phyloP scores from a whole-genome alignment of 805 yeast species.

The Metschnikowia anglica region DNA sequence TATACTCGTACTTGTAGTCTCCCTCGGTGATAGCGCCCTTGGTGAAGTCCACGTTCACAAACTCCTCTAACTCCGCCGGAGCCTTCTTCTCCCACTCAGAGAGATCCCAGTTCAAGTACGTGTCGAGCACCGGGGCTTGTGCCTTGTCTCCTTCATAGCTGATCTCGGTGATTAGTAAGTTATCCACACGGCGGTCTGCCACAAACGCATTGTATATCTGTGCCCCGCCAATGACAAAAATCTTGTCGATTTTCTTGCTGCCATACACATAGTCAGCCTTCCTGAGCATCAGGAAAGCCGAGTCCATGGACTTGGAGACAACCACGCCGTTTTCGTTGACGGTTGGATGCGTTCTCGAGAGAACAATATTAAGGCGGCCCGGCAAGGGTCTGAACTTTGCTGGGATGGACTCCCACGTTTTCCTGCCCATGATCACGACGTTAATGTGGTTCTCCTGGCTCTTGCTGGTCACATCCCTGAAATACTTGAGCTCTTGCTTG shows the following conservation, averaged over 20 bases:
- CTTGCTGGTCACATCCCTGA: conserved; percentile 66
- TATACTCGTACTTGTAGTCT: conserved; percentile 53
- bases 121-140: conserved; percentile 58
- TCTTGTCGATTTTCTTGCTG: conserved; percentile 43
- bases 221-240: conserved; percentile 92
- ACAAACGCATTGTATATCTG: conserved; percentile 69
- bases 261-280: conserved; percentile 11
- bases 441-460: conserved; percentile 44
- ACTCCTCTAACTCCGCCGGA: conserved; percentile 35
- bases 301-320: conserved; percentile 30
- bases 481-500: conserved; percentile 80
- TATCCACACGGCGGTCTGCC: conserved; percentile 43
- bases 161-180: conserved; percentile 71
- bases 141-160: conserved; percentile 25
- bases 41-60: conserved; percentile 34
- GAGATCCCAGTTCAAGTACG: conserved; percentile 50
- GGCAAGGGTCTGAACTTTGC: conserved; percentile 77
- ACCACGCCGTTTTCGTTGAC: conserved; percentile 26
- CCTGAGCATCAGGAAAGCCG: conserved; percentile 36
- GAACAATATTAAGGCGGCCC: conserved; percentile 68
- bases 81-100: conserved; percentile 38
- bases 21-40: conserved; percentile 37
- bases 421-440: conserved; percentile 94
- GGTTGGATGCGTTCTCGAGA: conserved; percentile 50
- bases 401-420: conserved; percentile 95